A percentile compares a stretch with the other conserved stretches of the same genome.
Conservation (phyloP, 2,329 filamentous ascomycete genomes). For the Beauveria rudraprayagi region DNA sequence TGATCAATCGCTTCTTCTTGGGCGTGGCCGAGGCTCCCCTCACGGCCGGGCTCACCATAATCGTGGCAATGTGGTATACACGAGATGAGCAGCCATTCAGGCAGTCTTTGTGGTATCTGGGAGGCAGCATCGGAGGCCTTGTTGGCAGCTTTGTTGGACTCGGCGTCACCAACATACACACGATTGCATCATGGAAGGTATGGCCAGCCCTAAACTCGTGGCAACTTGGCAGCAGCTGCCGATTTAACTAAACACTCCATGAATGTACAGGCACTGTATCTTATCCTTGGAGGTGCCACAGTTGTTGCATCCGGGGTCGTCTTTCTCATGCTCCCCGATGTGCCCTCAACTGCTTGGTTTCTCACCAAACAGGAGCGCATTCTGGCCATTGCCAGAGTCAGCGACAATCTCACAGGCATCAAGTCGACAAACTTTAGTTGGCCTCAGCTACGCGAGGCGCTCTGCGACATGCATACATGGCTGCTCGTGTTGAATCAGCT, state of each 20-base stretch:
- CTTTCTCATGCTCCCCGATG: background rate
- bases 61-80: conserved; percentile 29
- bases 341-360: conserved; percentile 32
- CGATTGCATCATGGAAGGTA: conserved; percentile 2
- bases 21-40: conserved; percentile 24
- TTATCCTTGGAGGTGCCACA: conserved; percentile 5
- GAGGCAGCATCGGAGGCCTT: conserved; percentile 18
- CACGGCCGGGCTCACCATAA: conserved; percentile 22
- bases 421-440: conserved; percentile 18
- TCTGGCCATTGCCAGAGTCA: conserved; percentile 58
- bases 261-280: background rate
- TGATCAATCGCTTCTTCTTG: conserved; percentile 26
- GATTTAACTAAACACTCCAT: background rate
- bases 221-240: background rate
- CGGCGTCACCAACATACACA: conserved; percentile 17
- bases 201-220: background rate
- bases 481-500: conserved; percentile 16
- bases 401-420: conserved; percentile 40
- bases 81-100: conserved; percentile 21
- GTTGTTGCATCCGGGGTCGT: background rate
- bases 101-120: conserved; percentile 21
- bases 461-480: conserved; percentile 1
- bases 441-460: background rate
- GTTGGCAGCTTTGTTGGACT: conserved; percentile 19
- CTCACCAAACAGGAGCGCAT: conserved; percentile 54